Evolutionary conservation across 129 eudicot genomes (phyloP).

Genomic region (Glebionis coronaria): DNA sequence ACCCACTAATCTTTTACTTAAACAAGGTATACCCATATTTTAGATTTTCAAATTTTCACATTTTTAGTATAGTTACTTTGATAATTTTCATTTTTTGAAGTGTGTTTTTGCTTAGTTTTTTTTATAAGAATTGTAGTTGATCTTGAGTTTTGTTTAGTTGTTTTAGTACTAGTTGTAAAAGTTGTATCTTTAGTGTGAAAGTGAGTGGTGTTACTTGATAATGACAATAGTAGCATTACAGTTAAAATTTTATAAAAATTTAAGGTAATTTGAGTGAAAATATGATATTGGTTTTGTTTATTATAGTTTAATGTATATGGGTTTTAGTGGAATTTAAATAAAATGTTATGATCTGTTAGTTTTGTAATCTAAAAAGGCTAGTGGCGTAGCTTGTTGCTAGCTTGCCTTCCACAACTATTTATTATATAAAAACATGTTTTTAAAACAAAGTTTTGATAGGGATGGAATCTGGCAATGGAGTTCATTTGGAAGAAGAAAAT

Average conservation of each 20-base stretch:
- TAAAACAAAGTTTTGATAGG: too few relatives aligned
- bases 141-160: slow-evolving; percentile 23
- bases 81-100: slow-evolving; percentile 11
- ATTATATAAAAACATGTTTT: too few relatives aligned
- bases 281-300: slow-evolving; percentile 19
- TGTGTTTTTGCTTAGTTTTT: slow-evolving; percentile 18
- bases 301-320: slow-evolving; percentile 8
- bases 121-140: slow-evolving; percentile 15
- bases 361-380: too few relatives aligned
- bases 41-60: neutral
- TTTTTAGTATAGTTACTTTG: slow-evolving; percentile 5
- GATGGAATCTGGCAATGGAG: slow-evolving; percentile 76
- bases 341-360: slow-evolving; percentile 14
- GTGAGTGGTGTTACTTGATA: slow-evolving; percentile 32
- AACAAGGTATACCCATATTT: slow-evolving; percentile 25
- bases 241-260: slow-evolving; percentile 12
- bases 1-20: slow-evolving; percentile 9
- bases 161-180: neutral
- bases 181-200: slow-evolving; percentile 16
- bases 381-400: too few relatives aligned
- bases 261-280: neutral
- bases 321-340: slow-evolving; percentile 2
- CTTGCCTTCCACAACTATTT: too few relatives aligned
- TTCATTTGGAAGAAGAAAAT: slow-evolving; percentile 45
- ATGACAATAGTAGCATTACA: slow-evolving; percentile 15